Evolutionary conservation across 169 alveolate species (phyloP).

Genomic region (Cystoisospora suis): DNA sequence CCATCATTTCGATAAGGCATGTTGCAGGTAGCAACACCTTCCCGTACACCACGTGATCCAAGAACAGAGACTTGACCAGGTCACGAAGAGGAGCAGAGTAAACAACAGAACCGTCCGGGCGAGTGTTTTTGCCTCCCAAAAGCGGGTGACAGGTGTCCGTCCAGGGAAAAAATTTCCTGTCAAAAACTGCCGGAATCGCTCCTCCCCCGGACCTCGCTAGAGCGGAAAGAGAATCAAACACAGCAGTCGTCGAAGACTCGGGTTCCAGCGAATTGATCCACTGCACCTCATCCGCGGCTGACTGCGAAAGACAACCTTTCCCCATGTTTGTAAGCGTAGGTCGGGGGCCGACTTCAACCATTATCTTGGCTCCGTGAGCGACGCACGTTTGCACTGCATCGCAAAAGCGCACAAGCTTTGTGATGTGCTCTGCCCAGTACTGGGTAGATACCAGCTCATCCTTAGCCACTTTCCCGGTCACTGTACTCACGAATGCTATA

Average conservation of each 20-base stretch:
- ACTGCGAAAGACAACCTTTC: conserved; percentile 29
- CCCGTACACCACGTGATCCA: conserved; percentile 61
- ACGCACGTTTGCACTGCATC: conserved; percentile 59
- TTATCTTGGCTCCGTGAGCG: conserved; percentile 44
- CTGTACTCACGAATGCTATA: conserved; percentile 36
- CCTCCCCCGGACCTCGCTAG: conserved; percentile 21
- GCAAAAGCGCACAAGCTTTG: conserved; percentile 55
- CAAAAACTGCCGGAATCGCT: conserved; percentile 40
- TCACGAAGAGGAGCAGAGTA: conserved; percentile 25
- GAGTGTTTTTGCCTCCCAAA: conserved; percentile 38
- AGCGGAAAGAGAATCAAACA: conserved; percentile 41
- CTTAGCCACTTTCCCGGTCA: conserved; percentile 61
- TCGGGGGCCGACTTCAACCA: conserved; percentile 67
- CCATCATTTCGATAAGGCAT: conserved; percentile 61
- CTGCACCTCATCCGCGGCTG: conserved; percentile 18
- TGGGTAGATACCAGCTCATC: conserved; percentile 18
- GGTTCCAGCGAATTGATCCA: conserved; percentile 63
- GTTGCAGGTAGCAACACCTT: conserved; percentile 60
- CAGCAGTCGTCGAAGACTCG: neutral
- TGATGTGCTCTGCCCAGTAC: conserved; percentile 72
- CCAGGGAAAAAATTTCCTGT: conserved; percentile 61
- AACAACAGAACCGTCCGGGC: conserved; percentile 39
- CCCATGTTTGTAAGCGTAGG: conserved; percentile 55
- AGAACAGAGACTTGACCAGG: conserved; percentile 20
- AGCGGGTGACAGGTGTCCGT: conserved; percentile 56